phyloP scores from a whole-genome alignment of 139 green algal species.

The Chlamydomonas sp. region DNA sequence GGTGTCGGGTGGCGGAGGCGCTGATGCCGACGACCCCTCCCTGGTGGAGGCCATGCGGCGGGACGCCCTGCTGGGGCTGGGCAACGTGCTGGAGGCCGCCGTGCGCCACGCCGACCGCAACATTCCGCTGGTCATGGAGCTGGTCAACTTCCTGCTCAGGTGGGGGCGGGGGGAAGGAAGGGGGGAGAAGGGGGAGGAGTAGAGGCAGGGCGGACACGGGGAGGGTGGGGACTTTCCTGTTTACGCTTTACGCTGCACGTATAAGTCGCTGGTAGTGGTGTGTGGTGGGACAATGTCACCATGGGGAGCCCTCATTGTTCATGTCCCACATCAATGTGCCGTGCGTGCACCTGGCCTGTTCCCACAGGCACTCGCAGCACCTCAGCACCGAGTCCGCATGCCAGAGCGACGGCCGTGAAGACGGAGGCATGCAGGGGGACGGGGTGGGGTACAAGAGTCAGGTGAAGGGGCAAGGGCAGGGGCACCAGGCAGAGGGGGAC shows the following conservation, averaged over 20 bases:
- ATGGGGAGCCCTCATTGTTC: no score
- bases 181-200: background rate
- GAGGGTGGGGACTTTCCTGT: background rate
- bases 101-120: constrained; percentile 44
- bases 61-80: constrained; percentile 56
- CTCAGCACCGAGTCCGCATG: no score
- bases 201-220: background rate
- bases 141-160: constrained; percentile 49
- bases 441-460: no score
- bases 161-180: background rate
- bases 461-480: no score
- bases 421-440: no score
- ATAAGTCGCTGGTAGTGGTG: background rate
- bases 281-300: no score
- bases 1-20: background rate
- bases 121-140: constrained; percentile 9
- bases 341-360: no score
- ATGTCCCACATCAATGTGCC: no score
- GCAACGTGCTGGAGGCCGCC: constrained; percentile 42
- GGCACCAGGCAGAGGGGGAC: background rate
- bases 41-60: constrained; percentile 33
- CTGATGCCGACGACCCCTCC: background rate
- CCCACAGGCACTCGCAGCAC: no score
- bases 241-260: background rate
- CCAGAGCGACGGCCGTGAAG: no score